Percentiles rank a stretch among this genome's conserved stretches.
These are phyloP conservation scores for Penicillium sp. DNA, from an alignment of 2,329 filamentous ascomycete genomes.

Conservation along the genomic window DNA sequence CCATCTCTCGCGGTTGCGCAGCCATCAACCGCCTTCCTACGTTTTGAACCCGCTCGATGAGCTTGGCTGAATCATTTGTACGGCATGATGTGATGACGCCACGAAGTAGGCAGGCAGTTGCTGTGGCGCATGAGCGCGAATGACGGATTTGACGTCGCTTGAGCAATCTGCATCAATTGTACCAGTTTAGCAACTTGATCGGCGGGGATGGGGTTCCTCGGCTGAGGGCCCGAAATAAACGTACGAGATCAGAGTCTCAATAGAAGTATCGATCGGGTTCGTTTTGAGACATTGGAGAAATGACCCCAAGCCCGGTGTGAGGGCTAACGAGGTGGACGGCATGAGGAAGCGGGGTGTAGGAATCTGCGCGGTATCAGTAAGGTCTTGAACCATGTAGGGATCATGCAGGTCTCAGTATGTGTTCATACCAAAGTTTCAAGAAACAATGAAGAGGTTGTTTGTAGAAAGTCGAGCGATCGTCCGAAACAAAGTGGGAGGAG, in stretches of 20 bases:
- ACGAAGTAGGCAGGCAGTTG: slow-evolving; percentile 84
- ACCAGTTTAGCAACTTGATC: slow-evolving; percentile 7
- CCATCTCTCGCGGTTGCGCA: slow-evolving; percentile 86
- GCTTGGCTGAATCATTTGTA: slow-evolving; percentile 73
- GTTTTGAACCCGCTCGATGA: slow-evolving; percentile 77
- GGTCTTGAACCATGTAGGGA: background rate
- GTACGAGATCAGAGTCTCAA: slow-evolving; percentile 82
- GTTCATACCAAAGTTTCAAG: background rate
- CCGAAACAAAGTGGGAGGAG: slow-evolving; percentile 12
- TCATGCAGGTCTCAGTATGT: background rate
- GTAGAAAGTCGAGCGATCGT: background rate
- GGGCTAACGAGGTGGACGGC: slow-evolving; percentile 57
- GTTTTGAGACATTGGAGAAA: slow-evolving; percentile 79
- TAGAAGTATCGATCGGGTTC: slow-evolving; percentile 74
- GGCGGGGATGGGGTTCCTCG: background rate
- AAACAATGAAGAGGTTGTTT: background rate
- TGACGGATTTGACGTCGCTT: slow-evolving; percentile 88
- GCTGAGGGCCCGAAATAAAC: slow-evolving; percentile 31
- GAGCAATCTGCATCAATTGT: slow-evolving; percentile 64
- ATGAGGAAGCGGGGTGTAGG: slow-evolving; percentile 45
- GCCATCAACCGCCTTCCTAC: slow-evolving; percentile 76
- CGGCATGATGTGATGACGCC: slow-evolving; percentile 82
- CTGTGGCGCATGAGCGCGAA: slow-evolving; percentile 84
- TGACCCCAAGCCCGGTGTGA: slow-evolving; percentile 73
- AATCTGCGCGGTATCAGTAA: slow-evolving; percentile 4